Base-by-base conservation (phyloP, 2,329 filamentous ascomycete species). In the Helotiales sp. region DNA sequence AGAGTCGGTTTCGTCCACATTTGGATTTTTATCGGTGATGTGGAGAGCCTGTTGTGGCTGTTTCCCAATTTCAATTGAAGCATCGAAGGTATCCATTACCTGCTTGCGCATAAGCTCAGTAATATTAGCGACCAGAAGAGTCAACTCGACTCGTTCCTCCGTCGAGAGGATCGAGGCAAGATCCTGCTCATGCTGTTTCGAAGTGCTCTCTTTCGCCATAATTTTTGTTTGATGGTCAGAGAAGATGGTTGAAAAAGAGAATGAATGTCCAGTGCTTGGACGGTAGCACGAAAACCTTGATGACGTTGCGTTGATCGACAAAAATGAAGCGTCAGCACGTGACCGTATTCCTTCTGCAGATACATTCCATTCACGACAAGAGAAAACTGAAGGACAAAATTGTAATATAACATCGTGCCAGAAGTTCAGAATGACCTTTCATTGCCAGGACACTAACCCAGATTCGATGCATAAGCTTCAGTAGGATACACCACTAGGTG, bases 21-120 rank as follows among this genome's bases (percentile, higher is more conserved):
- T 67, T 3, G 72, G 72, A 58, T 76, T 75, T 22, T 71, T 72
- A n/a, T 75, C 66, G 25, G 62, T 66, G 59, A 70, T 65, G 50
- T 70, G 67, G 12, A 67, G 60, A 12, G 66, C 60, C 50, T 69
- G 69, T 15, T 70, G 66, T 5, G 71, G 61, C 34, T 63, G 51
- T 42, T 70, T 65, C 30, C 63, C 52, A 40, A 51, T 60, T 13
- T 58, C 60, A 27, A 63, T 57, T 9, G 69, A 65, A 4, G 64
- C 62, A 62, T 84, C 80, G 62, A 86, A 86, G 57, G 77, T 76
- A 52, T 77, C 75, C 60, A 70, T 74, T 57, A 86, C 74, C 38
- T 82, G 77, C 52, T 76, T 77, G 55, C 80, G 76, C 75, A 87
- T 82, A 34, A 75, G 75, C 49, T 85, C 82, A 33, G 79, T 80